Percentiles rank a stretch among this genome's conserved stretches.
Conservation (phyloP, 2,329 filamentous ascomycete species). For the Botryotinia narcissicola region DNA sequence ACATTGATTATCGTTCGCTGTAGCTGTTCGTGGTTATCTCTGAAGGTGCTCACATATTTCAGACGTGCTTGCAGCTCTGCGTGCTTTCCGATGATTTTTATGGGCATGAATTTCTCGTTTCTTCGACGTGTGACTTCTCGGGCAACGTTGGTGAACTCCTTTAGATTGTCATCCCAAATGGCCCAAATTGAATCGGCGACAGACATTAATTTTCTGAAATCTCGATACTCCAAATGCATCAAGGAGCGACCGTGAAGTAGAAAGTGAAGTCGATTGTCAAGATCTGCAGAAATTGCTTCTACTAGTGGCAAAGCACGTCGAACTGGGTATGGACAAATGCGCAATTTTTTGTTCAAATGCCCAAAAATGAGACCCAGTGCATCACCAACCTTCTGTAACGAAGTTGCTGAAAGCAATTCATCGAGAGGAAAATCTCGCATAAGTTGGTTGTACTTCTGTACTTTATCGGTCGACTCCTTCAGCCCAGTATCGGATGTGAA, state of each 20-base stretch:
- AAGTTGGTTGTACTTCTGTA: constrained; percentile 97
- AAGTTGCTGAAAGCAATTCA: constrained; percentile 88
- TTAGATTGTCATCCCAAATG: constrained; percentile 92
- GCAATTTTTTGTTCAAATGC: constrained; percentile 96
- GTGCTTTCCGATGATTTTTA: constrained; percentile 90
- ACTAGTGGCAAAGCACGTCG: constrained; percentile 89
- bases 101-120: constrained; percentile 97
- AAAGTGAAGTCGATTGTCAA: constrained; percentile 82
- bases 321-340: constrained; percentile 94
- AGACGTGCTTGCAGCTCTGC: constrained; percentile 85
- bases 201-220: constrained; percentile 83
- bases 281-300: constrained; percentile 90
- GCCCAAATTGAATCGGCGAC: constrained; percentile 82
- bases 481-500: constrained; percentile 94
- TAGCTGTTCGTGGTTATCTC: constrained; percentile 95
- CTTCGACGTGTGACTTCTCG: constrained; percentile 90
- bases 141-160: constrained; percentile 96
- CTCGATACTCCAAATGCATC: constrained; percentile 87
- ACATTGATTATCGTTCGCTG: constrained; percentile 96
- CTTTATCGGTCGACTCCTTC: constrained; percentile 92
- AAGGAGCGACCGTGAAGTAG: constrained; percentile 82
- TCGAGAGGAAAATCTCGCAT: constrained; percentile 98
- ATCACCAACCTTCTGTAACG: constrained; percentile 82
- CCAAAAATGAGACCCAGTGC: constrained; percentile 85
- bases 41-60: constrained; percentile 91